phyloP scores from a whole-genome alignment of 345 rosid species.

The Ceriops decandra region DNA sequence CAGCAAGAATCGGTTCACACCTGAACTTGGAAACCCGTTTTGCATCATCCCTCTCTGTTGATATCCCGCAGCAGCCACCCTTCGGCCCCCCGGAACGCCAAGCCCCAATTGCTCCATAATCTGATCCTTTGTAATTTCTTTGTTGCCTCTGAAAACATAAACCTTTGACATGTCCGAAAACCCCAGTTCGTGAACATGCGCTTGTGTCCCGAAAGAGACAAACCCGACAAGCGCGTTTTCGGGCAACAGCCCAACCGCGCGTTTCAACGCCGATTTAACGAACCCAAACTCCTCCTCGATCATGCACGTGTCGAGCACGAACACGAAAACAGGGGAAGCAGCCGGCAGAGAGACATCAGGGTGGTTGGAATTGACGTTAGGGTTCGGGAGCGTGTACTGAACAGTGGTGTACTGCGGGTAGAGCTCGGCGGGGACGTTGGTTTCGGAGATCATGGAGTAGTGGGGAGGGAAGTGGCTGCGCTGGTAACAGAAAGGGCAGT shows the following conservation, averaged over 20 bases:
- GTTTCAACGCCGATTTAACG: constrained; percentile 74
- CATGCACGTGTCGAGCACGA: constrained; percentile 89
- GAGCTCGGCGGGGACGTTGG: constrained; percentile 84
- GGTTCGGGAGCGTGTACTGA: constrained; percentile 50
- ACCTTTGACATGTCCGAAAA: constrained; percentile 82
- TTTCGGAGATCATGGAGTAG: constrained; percentile 76
- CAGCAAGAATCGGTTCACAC: constrained; percentile 60
- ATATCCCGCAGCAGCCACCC: constrained; percentile 40
- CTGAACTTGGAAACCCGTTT: constrained; percentile 43
- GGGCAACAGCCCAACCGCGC: constrained; percentile 75
- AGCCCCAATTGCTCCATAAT: constrained; percentile 82
- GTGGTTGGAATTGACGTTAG: constrained; percentile 37
- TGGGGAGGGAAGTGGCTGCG: constrained; percentile 79
- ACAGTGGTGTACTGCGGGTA: constrained; percentile 84
- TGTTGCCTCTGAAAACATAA: constrained; percentile 69
- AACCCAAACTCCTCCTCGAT: constrained; percentile 89
- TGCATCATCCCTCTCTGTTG: constrained; percentile 42
- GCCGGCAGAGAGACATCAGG: constrained; percentile 28
- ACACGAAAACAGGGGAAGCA: constrained; percentile 67
- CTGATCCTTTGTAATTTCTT: constrained; percentile 76
- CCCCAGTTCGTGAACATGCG: constrained; percentile 85
- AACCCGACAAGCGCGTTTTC: constrained; percentile 86
- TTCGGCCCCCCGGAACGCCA: constrained; percentile 42
- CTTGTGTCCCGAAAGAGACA: constrained; percentile 80
- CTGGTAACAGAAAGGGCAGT: constrained; percentile 90